Conservation (phyloP, 495 filamentous ascomycete genomes). For the Penicillium macrosclerotiorum region DNA sequence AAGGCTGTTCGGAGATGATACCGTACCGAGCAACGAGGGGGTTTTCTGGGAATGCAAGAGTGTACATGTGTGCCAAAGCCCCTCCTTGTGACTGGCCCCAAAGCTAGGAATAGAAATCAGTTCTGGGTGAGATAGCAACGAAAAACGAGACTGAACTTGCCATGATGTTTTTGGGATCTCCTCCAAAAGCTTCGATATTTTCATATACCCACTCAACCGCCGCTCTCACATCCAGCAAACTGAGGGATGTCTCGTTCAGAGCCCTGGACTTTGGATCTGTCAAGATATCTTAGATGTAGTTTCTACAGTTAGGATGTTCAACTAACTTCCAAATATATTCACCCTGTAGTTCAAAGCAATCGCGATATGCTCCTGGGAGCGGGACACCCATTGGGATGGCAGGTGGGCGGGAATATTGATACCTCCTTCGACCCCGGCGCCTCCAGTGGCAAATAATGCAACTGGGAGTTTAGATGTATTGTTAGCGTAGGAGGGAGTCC, state of each 20-base stretch:
- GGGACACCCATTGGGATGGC: slow-evolving; percentile 43
- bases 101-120: too few species aligned
- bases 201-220: slow-evolving; percentile 55
- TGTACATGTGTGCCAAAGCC: slow-evolving; percentile 17
- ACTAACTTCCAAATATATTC: slow-evolving; percentile 23
- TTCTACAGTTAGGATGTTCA: background rate
- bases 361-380: slow-evolving; percentile 50
- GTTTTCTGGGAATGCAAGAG: slow-evolving; percentile 18
- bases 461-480: slow-evolving; percentile 13
- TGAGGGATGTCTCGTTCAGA: slow-evolving; percentile 39
- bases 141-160: background rate
- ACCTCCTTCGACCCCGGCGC: slow-evolving; percentile 27
- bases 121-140: slow-evolving; percentile 11
- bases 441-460: slow-evolving; percentile 16
- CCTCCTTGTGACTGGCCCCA: slow-evolving; percentile 42
- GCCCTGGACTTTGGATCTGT: slow-evolving; percentile 19
- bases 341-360: slow-evolving; percentile 46
- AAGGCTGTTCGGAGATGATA: slow-evolving; percentile 13
- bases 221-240: slow-evolving; percentile 59
- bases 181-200: slow-evolving; percentile 56
- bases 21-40: slow-evolving; percentile 16
- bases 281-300: too few species aligned
- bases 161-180: slow-evolving; percentile 48
- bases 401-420: slow-evolving; percentile 45
- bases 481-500: slow-evolving; percentile 15